Conservation (phyloP, 306 rosid species). For the Trifolium dubium region DNA sequence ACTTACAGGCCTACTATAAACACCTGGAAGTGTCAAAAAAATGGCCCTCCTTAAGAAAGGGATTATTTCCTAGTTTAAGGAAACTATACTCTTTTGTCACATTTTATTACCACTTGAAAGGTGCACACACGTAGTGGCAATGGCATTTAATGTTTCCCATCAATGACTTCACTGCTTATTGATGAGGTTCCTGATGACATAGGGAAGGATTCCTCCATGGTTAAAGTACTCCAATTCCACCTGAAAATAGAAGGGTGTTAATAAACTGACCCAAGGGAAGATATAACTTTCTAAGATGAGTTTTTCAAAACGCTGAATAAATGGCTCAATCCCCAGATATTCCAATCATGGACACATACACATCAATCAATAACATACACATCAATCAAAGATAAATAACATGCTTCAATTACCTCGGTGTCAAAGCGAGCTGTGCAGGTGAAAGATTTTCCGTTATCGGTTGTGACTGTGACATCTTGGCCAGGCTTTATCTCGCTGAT, state of each 20-base stretch:
- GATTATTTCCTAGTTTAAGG: conserved; percentile 45
- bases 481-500: conserved; percentile 90
- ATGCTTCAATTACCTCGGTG: conserved; percentile 75
- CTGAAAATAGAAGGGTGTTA: conserved; percentile 51
- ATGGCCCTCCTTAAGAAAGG: conserved; percentile 45
- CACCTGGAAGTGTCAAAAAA: conserved; percentile 42
- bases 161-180: conserved; percentile 56
- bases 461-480: conserved; percentile 87
- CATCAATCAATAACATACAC: not conserved
- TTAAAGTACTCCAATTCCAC: conserved; percentile 91
- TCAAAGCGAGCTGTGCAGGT: conserved; percentile 87
- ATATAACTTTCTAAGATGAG: not conserved
- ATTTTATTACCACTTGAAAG: conserved; percentile 51
- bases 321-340: conserved; percentile 1
- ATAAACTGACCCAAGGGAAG: not conserved
- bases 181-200: conserved; percentile 78
- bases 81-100: conserved; percentile 49
- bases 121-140: conserved; percentile 30
- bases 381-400: conserved; percentile 9
- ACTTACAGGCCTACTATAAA: conserved; percentile 49
- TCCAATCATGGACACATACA: not conserved
- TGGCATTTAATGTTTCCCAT: conserved; percentile 28
- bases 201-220: conserved; percentile 93
- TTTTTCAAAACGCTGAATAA: conserved; percentile 18
- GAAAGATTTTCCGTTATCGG: conserved; percentile 85